Evolutionary conservation across 2,329 filamentous ascomycete species (phyloP), one percentile per base, ranked within the genome.

Genomic region (Fusarium sp.): DNA sequence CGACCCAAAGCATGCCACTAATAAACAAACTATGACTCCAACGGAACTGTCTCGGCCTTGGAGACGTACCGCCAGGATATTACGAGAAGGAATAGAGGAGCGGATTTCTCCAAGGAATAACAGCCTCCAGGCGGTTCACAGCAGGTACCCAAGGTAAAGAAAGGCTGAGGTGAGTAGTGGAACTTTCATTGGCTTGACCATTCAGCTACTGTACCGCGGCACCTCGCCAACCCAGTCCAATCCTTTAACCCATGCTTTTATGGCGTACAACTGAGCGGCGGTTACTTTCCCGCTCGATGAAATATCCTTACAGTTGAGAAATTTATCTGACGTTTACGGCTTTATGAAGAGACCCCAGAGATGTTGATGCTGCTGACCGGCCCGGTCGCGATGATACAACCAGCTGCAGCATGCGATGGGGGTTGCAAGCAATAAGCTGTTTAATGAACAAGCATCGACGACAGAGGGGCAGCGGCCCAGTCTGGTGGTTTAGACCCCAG

Each of bases 281-380:
- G 43, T 51, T 30, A 45, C 30, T 54, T 53, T 46, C 21, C 38
- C 30, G 43, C 38, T 56, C 36, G 19, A 39, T 47, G 38, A 32
- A 39, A 38, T 46, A 19, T 17, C 34, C 23, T 47, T 42, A 23
- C 26, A 32, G 34, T 21, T 40, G 52, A 62, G 54, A 52, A 50
- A 58, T 62, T 65, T 63, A 60, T 68, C 63, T 69, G 51, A 42
- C 56, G 59, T 71, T 61, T 56, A 66, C 63, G 66, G 61, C 67
- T 71, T 58, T 63, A 70, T 64, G 58, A 62, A 56, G 38, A 17
- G n/a, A 62, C 54, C 47, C 40, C 34, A 56, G 44, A 55, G 34
- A 57, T 28, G n/a, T n/a, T n/a, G 26, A 10, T 54, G 49, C 55
- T 60, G 40, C 36, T 62, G 53, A 73, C 70, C 70, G 70, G 70